Evolutionary conservation across 148 eudicot genomes (phyloP).

Genomic region (Amaranthus palmeri): DNA sequence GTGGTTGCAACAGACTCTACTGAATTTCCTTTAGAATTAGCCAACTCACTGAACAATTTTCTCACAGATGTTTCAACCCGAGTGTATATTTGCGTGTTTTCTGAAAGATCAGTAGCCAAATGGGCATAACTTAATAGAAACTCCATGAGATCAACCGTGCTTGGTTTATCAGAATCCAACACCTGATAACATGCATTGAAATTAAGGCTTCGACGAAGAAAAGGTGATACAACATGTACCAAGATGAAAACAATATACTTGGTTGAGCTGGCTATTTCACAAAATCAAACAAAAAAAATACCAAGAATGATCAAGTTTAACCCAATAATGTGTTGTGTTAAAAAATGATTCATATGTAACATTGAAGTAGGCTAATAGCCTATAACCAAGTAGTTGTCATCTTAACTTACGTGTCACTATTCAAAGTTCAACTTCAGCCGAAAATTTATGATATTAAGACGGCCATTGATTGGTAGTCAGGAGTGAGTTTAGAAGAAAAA

Average conservation of each 20-base stretch:
- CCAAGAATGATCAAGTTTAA: neutral
- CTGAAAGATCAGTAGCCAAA: slow-evolving; percentile 45
- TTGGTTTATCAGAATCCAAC: slow-evolving; percentile 47
- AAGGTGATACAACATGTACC: slow-evolving; percentile 11
- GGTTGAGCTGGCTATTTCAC: neutral
- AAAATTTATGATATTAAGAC: neutral
- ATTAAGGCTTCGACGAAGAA: too few relatives aligned
- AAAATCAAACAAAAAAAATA: neutral
- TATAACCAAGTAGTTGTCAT: too few relatives aligned
- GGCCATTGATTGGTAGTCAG: neutral
- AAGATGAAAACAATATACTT: slow-evolving; percentile 3
- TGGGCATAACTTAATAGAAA: slow-evolving; percentile 72
- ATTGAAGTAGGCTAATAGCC: too few relatives aligned
- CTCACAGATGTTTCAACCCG: slow-evolving; percentile 62
- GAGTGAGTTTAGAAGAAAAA: too few relatives aligned
- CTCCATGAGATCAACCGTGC: slow-evolving; percentile 72
- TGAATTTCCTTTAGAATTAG: slow-evolving; percentile 26
- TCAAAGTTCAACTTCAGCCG: too few relatives aligned
- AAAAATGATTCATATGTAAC: neutral
- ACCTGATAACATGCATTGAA: slow-evolving; percentile 35
- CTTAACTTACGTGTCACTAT: too few relatives aligned
- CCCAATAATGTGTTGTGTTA: neutral
- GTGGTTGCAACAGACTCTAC: slow-evolving; percentile 24
- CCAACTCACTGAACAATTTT: slow-evolving; percentile 56
- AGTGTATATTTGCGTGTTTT: slow-evolving; percentile 23